phyloP scores from a whole-genome alignment of 1,139 yeast genomes.

The Diutina siamensis region DNA sequence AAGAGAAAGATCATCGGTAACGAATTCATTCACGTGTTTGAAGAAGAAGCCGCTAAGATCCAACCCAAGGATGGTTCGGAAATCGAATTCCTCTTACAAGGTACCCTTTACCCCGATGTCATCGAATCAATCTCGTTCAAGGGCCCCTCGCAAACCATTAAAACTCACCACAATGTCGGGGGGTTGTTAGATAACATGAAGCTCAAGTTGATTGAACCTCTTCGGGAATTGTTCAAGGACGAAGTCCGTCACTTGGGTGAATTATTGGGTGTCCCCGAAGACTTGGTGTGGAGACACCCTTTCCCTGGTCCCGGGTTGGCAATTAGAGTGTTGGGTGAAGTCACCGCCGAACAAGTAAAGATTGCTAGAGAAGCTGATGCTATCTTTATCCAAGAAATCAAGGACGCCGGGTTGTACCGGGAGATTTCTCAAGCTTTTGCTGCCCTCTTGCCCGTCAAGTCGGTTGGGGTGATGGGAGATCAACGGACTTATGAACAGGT shows the following conservation, averaged over 20 bases:
- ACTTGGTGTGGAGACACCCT: conserved; percentile 98
- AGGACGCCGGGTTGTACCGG: conserved; percentile 82
- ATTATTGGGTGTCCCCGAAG: conserved; percentile 90
- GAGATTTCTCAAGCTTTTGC: conserved; percentile 97
- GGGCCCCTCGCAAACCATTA: conserved; percentile 98
- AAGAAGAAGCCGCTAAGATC: conserved; percentile 88
- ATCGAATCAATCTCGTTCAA: conserved; percentile 97
- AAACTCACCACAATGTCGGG: conserved; percentile 98
- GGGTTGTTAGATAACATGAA: conserved; percentile 97
- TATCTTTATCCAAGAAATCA: conserved; percentile 93
- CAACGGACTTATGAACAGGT: conserved; percentile 99
- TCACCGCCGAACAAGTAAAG: conserved; percentile 80
- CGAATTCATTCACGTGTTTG: conserved; percentile 94
- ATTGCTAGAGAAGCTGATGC: conserved; percentile 96
- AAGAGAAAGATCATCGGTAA: conserved; percentile 98
- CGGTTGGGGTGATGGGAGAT: conserved; percentile 99
- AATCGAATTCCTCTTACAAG: conserved; percentile 89
- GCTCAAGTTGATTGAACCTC: conserved; percentile 93
- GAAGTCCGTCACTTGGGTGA: conserved; percentile 96
- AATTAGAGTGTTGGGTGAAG: conserved; percentile 95
- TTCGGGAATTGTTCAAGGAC: conserved; percentile 96
- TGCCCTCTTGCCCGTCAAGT: conserved; percentile 89
- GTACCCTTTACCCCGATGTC: conserved; percentile 97
- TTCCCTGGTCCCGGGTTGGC: conserved; percentile 99
- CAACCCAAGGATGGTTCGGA: conserved; percentile 84